Base-by-base conservation (phyloP, 768 basidiomycete genomes). In the Pleurotus djamor region DNA sequence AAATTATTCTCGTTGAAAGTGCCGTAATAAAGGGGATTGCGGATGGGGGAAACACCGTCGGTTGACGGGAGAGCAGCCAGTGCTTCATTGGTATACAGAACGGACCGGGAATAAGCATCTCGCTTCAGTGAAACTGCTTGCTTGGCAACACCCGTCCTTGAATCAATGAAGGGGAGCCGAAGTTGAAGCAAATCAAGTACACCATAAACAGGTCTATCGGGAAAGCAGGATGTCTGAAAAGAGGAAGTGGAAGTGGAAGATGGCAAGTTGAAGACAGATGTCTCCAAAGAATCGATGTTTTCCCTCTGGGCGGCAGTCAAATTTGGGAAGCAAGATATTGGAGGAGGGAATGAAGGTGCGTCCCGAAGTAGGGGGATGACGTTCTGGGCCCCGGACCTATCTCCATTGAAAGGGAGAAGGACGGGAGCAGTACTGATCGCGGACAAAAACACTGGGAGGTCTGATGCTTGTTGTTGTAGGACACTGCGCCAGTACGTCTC, bases 121-220 rank as follows among this genome's bases (percentile, higher is more conserved):
- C 70, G 65, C 13, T 72, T 72, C 35, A 89, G 74, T 6, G 79
- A 66, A 32, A 77, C 79, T 6, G 81, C 85, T 67, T 88, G 85
- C 60, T 72, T 76, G 4, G 80, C 71, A 33, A 17, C 54, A 13
- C 76, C 76, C 13, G 69, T 65, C 36, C 75, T 67, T 4, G 73
- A 71, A 66, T 86, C 81, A 8, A 71, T 52, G 67, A 84, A 88
- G 13, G 87, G 86, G 32, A 86, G 72, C 13, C 86, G 81, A 28
- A 86, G 70, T n/a, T 72, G 77, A 37, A 87, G 68, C 13, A 87
- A 66, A 62, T 88, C 78, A 54, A 89, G 71, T 28, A 84, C 73
- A 14, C 87, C 86, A 64, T 89, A 89, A n/a, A 85, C 71, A 2
- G 85, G 87, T 33, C 83, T 79, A 63, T 77, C 75, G 7, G 79